A percentile compares a stretch with the other conserved stretches of the same genome.
These are phyloP conservation scores for Vitis hybrid DNA, from an alignment of 177 flowering plant species.

Conservation along the genomic window DNA sequence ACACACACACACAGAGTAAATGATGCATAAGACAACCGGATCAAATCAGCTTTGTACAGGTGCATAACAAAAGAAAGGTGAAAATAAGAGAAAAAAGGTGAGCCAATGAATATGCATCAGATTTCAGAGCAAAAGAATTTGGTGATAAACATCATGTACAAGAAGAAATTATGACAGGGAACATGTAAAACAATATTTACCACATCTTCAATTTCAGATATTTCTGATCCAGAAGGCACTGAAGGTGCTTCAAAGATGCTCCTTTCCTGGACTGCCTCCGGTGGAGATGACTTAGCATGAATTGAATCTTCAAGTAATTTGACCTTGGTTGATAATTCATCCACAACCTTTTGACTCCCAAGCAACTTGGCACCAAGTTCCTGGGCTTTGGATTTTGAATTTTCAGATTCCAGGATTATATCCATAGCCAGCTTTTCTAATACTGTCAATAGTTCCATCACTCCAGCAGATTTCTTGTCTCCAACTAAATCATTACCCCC, in stretches of 20 bases:
- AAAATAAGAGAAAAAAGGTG: neutral
- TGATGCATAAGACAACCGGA: no score
- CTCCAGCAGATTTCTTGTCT: constrained; percentile 36
- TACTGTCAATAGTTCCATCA: constrained; percentile 35
- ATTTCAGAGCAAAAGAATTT: neutral
- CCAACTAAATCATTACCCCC: constrained; percentile 49
- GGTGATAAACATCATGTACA: neutral
- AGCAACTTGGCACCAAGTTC: constrained; percentile 54
- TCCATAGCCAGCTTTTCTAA: constrained; percentile 53
- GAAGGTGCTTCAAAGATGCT: constrained; percentile 62
- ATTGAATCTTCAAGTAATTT: constrained; percentile 63
- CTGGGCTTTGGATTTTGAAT: constrained; percentile 51
- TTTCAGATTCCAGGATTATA: constrained; percentile 51
- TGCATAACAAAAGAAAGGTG: no score
- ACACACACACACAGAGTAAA: no score
- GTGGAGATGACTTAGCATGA: constrained; percentile 33
- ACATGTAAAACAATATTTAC: constrained; percentile 32
- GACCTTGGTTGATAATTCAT: constrained; percentile 67
- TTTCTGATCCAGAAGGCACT: constrained; percentile 63
- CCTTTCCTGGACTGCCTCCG: constrained; percentile 62
- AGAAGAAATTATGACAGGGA: neutral
- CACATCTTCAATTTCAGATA: constrained; percentile 86
- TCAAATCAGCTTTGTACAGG: no score
- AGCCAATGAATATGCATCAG: neutral
- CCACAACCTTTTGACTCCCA: constrained; percentile 57